phyloP scores from a whole-genome alignment of 306 rosid genomes.

The Corylus americana region DNA sequence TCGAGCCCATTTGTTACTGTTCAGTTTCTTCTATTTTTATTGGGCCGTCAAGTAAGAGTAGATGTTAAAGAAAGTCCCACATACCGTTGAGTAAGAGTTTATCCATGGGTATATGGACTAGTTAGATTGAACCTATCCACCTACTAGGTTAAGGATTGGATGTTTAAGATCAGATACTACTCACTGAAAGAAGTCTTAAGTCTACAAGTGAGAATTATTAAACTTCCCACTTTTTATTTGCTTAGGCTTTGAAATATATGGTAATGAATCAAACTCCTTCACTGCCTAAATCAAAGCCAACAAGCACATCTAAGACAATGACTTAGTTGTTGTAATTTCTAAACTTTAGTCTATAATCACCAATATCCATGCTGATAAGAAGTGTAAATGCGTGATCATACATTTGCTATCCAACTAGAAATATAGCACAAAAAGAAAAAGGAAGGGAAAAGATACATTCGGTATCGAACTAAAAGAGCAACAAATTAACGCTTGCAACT shows the following conservation, averaged over 20 bases:
- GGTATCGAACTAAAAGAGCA: not conserved
- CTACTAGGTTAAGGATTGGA: not conserved
- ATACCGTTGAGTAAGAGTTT: no score
- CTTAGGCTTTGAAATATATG: not conserved
- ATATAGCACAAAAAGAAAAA: not conserved
- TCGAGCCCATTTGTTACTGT: no score
- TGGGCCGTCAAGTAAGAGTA: no score
- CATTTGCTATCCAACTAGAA: constrained; percentile 11
- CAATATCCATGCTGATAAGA: not conserved
- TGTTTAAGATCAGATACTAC: no score
- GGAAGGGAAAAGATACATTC: not conserved
- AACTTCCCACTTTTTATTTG: not conserved
- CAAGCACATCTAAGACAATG: not conserved
- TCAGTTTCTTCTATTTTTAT: no score
- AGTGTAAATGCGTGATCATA: not conserved
- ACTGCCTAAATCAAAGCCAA: not conserved
- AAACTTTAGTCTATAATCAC: not conserved
- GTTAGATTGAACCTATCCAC: not conserved
- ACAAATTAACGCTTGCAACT: not conserved
- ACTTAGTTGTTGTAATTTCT: not conserved
- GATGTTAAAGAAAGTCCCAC: no score
- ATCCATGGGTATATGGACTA: not conserved
- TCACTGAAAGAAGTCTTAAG: no score
- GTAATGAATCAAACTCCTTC: not conserved
- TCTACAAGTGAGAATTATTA: no score